Evolutionary conservation across 768 basidiomycete species (phyloP).

Genomic region (Lactarius evosmus): DNA sequence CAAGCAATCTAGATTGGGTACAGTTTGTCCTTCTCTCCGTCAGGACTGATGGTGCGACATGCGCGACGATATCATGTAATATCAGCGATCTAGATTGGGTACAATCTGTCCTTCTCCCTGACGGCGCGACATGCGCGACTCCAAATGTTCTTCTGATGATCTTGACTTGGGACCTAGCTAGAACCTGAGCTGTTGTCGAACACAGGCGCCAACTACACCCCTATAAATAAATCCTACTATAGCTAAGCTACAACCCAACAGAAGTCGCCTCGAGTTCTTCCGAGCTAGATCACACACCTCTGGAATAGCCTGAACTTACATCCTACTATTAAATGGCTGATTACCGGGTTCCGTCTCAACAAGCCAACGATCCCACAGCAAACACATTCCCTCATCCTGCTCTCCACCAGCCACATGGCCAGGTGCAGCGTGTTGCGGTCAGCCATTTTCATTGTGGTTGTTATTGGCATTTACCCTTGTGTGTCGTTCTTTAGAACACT

Average conservation of each 20-base stretch:
- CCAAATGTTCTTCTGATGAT: too few species aligned
- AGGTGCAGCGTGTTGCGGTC: background rate
- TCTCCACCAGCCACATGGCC: background rate
- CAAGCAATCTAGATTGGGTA: too few species aligned
- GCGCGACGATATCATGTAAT: too few species aligned
- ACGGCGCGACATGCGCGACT: too few species aligned
- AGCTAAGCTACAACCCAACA: background rate
- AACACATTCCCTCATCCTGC: background rate
- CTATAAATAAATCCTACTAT: background rate
- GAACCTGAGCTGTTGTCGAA: too few species aligned
- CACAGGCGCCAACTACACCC: background rate
- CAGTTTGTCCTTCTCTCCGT: too few species aligned
- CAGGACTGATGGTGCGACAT: too few species aligned
- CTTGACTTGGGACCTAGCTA: too few species aligned
- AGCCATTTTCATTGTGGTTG: background rate
- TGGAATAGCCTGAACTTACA: background rate
- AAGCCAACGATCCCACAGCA: background rate
- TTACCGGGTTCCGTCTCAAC: background rate
- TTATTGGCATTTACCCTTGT: background rate
- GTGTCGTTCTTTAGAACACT: background rate
- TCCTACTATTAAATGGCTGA: background rate
- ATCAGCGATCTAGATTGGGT: too few species aligned
- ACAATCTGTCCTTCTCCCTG: too few species aligned
- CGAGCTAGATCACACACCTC: background rate
- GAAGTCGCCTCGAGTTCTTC: background rate